Base-by-base conservation (phyloP, 371 early-diverging fungal genomes). In the Basidiobolus heterosporus region DNA sequence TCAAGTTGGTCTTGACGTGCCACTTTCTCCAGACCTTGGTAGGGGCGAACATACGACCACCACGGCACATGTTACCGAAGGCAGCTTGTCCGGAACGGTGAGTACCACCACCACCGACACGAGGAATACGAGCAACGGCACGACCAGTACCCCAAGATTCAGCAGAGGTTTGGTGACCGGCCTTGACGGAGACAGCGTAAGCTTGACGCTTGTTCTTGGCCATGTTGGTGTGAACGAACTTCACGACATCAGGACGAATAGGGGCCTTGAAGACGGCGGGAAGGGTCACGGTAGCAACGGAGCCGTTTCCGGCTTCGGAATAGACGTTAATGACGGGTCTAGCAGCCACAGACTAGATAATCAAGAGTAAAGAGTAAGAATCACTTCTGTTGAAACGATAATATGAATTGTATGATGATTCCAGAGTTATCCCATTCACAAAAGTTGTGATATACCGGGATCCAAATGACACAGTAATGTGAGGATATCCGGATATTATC, bases 121-220 rank as follows among this genome's bases (percentile, higher is more conserved):
- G 90, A 58, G 99, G 98, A 63, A 98, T 98, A 91, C 98, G 92
- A 46, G 98, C 97, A 62, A 99, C 93, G 62, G 99, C 99, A 75
- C 98, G 92, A 86, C 91, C 93, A 47, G 97, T 98, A 78, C 99
- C 99, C 98, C 98, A 99, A 52, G 98, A 97, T 70, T 88, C 91
- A 54, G 99, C 99, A 52, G 96, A 95, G 66, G 98, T 98, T 77
- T 98, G 96, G 74, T 96, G 95, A 76, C 99, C 99, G 66, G 99
- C 99, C 72, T 88, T 81, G 65, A 78, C 79, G 61, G 83, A 85
- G 59, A 95, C 98, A 55, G 98, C 83, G 74, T 98, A 98, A 52
- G 99, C 83, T 78, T 98, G 98, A 66, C 98, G 91, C 72, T 82
- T 87, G 88, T 98, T 98, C 87, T 95, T 94, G 79, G 83, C 84